Base-by-base conservation (phyloP, 2,329 filamentous ascomycete genomes). In the Blumeria graminis region DNA sequence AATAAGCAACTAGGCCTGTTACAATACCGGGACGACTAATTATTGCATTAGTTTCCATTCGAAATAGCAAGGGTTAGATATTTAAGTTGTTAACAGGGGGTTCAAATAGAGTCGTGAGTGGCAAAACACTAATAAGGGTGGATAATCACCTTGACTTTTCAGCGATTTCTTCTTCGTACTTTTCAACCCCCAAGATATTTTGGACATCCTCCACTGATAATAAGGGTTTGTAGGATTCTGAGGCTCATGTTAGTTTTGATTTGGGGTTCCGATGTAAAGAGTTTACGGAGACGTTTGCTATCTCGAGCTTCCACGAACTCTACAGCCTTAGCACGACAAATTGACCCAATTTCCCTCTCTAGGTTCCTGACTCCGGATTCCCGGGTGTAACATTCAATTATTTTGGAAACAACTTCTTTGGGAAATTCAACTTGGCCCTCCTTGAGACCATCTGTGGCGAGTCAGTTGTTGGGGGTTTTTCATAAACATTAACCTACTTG, bases 281-380 rank as follows among this genome's bases (percentile, higher is more conserved):
- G 22, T 57, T 57, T 60, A 65, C 64, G 61, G 16, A 14, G 76
- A 74, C 65, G 57, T 32, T 78, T 78, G 7, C 76, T 73, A 66
- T 98, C 92, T 64, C 84, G 85, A 55, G 88, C 86, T 66, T 95
- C 89, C 48, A 92, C 86, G 69, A 81, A 96, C 68, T 96, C 85
- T 18, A 98, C 92, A 2, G 92, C 92, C 72, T 95, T 95, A 63
- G 85, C 83, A 59, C 92, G 86, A 69, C 92, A 95, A 41, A 98
- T 88, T 14, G 86, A 86, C 43, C 90, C 90, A 63, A 98, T 84
- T 69, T 98, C 92, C 59, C 92, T 85, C 70, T 98, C 92, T 22
- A 98, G 76, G 65, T 94, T 96, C 63, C 92, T 87, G 35, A 98
- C 92, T 43, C 92, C 92, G 55, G 90, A 86, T 70, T 98, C 92